A percentile compares a stretch with the other conserved stretches of the same genome.
Evolutionary conservation across 495 filamentous ascomycete species (phyloP).

Genomic region (Podospora comata): DNA sequence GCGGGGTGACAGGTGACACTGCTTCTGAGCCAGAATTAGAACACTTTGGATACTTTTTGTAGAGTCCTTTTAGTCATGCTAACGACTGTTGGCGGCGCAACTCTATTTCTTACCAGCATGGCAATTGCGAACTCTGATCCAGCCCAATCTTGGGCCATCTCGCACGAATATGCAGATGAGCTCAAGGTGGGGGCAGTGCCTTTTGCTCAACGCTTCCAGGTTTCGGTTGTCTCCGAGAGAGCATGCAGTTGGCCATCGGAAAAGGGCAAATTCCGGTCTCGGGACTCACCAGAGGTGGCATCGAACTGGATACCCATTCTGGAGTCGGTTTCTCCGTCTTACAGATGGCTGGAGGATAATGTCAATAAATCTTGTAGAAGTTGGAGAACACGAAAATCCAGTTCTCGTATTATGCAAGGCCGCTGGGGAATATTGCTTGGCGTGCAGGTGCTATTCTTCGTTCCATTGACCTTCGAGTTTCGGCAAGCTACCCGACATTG

Average conservation of each 20-base stretch:
- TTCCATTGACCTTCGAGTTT: not conserved
- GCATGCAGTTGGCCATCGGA: not conserved
- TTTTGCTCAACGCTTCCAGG: not conserved
- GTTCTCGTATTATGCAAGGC: not conserved
- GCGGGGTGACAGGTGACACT: not conserved
- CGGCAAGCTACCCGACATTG: not conserved
- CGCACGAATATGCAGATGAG: not conserved
- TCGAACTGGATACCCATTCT: not conserved
- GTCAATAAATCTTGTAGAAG: not conserved
- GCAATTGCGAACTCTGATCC: not conserved
- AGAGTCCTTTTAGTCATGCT: too few species aligned
- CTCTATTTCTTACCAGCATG: not conserved
- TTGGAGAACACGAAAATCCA: not conserved
- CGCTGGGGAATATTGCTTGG: not conserved
- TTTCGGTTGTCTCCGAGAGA: not conserved
- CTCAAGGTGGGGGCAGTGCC: not conserved
- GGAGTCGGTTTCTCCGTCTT: not conserved
- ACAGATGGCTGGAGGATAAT: not conserved
- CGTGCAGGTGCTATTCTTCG: not conserved
- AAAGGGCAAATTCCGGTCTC: not conserved
- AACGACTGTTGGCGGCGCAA: too few species aligned
- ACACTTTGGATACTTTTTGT: not conserved
- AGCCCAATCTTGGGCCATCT: not conserved
- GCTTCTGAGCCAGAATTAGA: not conserved
- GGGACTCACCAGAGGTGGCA: not conserved